Conservation (phyloP, 768 basidiomycete species). For the Cyathus striatus region DNA sequence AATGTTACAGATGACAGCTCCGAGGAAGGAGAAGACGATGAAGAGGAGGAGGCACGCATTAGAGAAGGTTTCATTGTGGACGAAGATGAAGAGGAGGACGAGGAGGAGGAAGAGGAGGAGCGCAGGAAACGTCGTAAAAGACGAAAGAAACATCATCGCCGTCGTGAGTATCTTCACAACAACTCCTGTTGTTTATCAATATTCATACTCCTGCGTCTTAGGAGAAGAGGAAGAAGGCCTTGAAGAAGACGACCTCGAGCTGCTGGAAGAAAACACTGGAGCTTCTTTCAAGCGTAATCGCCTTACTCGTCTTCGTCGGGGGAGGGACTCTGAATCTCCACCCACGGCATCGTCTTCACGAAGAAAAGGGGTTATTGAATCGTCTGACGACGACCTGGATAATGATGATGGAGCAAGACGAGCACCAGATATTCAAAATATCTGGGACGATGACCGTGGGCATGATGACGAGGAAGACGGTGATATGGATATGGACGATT, state of each 20-base stretch:
- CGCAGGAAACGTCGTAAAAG: conserved; percentile 58
- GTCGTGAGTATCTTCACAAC: conserved; percentile 28
- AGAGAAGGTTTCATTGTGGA: conserved; percentile 91
- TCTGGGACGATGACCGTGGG: conserved; percentile 79
- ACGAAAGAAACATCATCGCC: conserved; percentile 62
- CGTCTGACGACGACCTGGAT: conserved; percentile 76
- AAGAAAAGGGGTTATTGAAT: conserved; percentile 56
- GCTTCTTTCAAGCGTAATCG: conserved; percentile 64
- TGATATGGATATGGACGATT: conserved; percentile 72
- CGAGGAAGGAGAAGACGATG: conserved; percentile 87
- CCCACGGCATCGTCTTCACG: conserved; percentile 58
- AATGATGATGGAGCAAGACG: conserved; percentile 43
- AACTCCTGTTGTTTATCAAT: conserved; percentile 5
- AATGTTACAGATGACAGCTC: conserved; percentile 75
- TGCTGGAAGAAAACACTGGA: conserved; percentile 88
- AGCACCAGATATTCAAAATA: conserved; percentile 60
- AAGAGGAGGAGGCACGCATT: conserved; percentile 77
- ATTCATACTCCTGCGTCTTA: too few relatives aligned
- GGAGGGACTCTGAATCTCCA: conserved; percentile 67
- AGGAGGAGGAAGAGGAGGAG: conserved; percentile 56
- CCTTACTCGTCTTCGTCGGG: conserved; percentile 67
- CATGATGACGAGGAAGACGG: conserved; percentile 72
- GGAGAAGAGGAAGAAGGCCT: conserved; percentile 62
- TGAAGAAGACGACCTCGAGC: conserved; percentile 91
- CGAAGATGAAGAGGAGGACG: conserved; percentile 84